Percentiles rank a stretch among this genome's conserved stretches.
These are phyloP conservation scores for Clitoria ternatea DNA, from an alignment of 306 rosid genomes.

Conservation along the genomic window DNA sequence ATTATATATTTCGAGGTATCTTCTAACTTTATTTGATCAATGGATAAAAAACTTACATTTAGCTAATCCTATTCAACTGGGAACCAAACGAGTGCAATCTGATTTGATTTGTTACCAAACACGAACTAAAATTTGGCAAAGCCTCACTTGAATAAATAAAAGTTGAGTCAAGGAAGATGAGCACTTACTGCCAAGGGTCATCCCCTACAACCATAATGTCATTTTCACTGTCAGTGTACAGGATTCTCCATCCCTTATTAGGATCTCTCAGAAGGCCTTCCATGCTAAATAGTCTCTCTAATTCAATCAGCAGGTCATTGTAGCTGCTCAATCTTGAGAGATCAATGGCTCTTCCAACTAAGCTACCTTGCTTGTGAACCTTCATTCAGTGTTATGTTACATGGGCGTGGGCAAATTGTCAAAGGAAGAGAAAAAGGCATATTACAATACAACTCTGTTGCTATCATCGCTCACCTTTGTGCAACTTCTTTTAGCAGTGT, in stretches of 20 bases:
- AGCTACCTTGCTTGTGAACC: slow-evolving; percentile 99
- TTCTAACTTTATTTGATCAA: no score
- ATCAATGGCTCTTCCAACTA: slow-evolving; percentile 96
- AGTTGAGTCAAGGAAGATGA: slow-evolving; percentile 10
- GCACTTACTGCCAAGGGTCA: slow-evolving; percentile 92
- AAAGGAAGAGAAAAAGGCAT: slow-evolving; percentile 44
- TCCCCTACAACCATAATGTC: slow-evolving; percentile 98
- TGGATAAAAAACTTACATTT: no score
- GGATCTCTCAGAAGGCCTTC: slow-evolving; percentile 88
- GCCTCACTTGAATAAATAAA: not conserved
- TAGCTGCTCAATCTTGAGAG: slow-evolving; percentile 82
- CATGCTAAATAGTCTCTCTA: slow-evolving; percentile 91
- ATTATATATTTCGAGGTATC: no score
- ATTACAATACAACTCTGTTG: slow-evolving; percentile 40
- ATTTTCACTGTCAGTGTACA: slow-evolving; percentile 88
- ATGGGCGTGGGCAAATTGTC: slow-evolving; percentile 51
- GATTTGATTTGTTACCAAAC: no score
- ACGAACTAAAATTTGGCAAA: slow-evolving; percentile 12
- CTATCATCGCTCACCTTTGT: slow-evolving; percentile 79
- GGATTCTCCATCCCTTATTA: slow-evolving; percentile 78
- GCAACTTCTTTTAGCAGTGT: slow-evolving; percentile 79
- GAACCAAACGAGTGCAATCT: no score
- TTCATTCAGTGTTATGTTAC: slow-evolving; percentile 55
- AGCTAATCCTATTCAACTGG: no score
- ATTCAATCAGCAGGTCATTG: slow-evolving; percentile 67